Evolutionary conservation across 2,329 filamentous ascomycete genomes (phyloP).

Genomic region (Pseudocercospora crystallina): DNA sequence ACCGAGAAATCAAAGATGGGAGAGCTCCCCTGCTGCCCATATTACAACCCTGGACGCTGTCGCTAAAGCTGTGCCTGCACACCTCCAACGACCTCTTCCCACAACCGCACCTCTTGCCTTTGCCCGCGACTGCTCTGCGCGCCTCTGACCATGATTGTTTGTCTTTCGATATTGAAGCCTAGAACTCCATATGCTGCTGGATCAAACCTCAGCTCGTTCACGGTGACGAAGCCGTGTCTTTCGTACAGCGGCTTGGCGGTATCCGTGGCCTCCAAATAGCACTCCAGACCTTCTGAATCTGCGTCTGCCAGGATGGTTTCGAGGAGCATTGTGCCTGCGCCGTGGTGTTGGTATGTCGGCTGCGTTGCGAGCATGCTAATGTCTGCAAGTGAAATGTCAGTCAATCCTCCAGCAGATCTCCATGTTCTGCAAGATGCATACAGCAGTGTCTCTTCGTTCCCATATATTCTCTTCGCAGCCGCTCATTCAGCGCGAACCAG

Average conservation of each 20-base stretch:
- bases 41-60: not conserved
- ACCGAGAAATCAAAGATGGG: no score
- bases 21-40: not conserved
- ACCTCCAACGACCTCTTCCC: constrained; percentile 19
- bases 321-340: constrained; percentile 43
- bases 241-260: constrained; percentile 35
- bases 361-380: constrained; percentile 41
- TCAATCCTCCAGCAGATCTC: not conserved
- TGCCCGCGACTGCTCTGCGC: constrained; percentile 15
- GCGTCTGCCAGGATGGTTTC: constrained; percentile 43
- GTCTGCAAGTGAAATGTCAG: constrained; percentile 21
- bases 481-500: constrained; percentile 37
- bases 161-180: constrained; percentile 29
- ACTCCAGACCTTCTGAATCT: constrained; percentile 40
- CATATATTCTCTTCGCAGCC: constrained; percentile 30
- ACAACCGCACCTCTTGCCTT: constrained; percentile 21
- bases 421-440: constrained; percentile 17
- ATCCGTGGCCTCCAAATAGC: constrained; percentile 45
- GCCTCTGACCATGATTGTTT: constrained; percentile 36
- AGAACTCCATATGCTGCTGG: constrained; percentile 29
- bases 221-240: constrained; percentile 33
- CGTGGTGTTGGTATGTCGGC: constrained; percentile 43
- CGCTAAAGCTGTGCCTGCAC: constrained; percentile 12
- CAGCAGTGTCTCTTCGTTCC: constrained; percentile 31
- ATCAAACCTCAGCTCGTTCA: constrained; percentile 34